A percentile compares a stretch with the other conserved stretches of the same genome.
Evolutionary conservation across 768 basidiomycete genomes (phyloP).

Genomic region (Mycena indigotica): DNA sequence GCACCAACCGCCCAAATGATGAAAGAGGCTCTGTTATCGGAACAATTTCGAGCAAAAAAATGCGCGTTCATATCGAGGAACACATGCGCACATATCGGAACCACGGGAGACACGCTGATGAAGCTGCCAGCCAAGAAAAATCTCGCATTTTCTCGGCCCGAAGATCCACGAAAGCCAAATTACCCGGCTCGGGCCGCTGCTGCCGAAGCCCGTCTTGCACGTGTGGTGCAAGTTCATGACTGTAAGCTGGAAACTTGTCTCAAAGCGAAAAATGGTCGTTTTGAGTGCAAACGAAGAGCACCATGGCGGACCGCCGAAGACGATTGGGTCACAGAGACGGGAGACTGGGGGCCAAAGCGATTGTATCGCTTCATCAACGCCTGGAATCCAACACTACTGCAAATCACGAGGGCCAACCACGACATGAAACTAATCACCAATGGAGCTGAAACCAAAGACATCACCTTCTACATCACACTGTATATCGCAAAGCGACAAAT

Average conservation of each 20-base stretch:
- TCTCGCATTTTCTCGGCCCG: constrained; percentile 37
- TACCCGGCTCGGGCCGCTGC: constrained; percentile 7
- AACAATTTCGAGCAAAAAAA: constrained; percentile 31
- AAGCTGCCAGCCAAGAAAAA: too few species aligned
- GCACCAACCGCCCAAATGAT: constrained; percentile 16
- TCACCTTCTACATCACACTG: constrained; percentile 39
- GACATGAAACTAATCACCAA: constrained; percentile 42
- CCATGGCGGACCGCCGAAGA: constrained; percentile 29
- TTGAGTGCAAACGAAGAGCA: constrained; percentile 36
- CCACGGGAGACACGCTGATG: constrained; percentile 17
- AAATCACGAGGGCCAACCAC: constrained; percentile 34
- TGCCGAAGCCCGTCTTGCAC: constrained; percentile 26
- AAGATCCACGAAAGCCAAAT: constrained; percentile 27
- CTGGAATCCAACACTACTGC: constrained; percentile 29
- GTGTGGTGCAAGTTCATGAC: constrained; percentile 35
- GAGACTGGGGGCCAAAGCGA: constrained; percentile 33
- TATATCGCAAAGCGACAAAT: constrained; percentile 46
- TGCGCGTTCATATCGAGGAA: constrained; percentile 31
- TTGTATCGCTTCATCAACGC: constrained; percentile 27
- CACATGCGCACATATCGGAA: constrained; percentile 34
- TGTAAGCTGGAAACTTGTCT: constrained; percentile 32
- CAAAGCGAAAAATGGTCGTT: constrained; percentile 1
- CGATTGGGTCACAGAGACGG: constrained; percentile 29
- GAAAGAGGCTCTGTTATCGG: constrained; percentile 22
- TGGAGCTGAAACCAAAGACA: constrained; percentile 32